Conservation (phyloP, 371 early-diverging fungal species). For the Basidiobolus meristosporus region DNA sequence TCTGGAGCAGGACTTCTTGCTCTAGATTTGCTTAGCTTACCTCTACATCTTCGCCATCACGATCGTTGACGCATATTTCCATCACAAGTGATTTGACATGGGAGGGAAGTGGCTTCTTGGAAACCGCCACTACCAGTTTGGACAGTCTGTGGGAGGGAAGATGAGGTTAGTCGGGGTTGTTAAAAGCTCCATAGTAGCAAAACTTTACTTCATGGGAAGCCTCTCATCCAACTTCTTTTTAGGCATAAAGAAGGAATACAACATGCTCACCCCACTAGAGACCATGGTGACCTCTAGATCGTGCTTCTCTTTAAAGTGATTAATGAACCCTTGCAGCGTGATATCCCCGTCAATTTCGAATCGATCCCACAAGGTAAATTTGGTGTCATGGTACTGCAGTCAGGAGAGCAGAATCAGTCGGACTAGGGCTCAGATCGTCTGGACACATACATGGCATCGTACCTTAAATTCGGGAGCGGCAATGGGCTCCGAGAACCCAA, state of each 20-base stretch:
- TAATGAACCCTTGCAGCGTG: slow-evolving; percentile 79
- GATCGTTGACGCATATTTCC: slow-evolving; percentile 76
- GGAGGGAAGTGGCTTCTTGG: slow-evolving; percentile 71
- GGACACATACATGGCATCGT: too few relatives aligned
- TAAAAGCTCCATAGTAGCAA: too few relatives aligned
- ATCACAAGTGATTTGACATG: slow-evolving; percentile 70
- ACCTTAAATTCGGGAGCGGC: slow-evolving; percentile 62
- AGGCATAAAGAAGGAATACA: slow-evolving; percentile 80
- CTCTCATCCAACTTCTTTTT: slow-evolving; percentile 77
- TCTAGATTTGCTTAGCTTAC: too few relatives aligned
- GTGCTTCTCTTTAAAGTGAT: slow-evolving; percentile 66
- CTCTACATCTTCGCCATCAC: slow-evolving; percentile 85
- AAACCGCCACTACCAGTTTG: slow-evolving; percentile 56
- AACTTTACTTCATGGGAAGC: too few relatives aligned
- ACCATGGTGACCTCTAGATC: slow-evolving; percentile 89
- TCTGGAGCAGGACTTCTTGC: too few relatives aligned
- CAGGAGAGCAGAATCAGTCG: too few relatives aligned
- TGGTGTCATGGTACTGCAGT: slow-evolving; percentile 69
- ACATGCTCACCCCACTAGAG: slow-evolving; percentile 81
- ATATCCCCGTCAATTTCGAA: slow-evolving; percentile 77
- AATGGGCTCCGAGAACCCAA: slow-evolving; percentile 97
- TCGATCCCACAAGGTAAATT: slow-evolving; percentile 94
- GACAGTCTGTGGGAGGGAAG: too few relatives aligned
- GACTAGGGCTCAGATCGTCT: too few relatives aligned
- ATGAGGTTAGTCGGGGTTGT: too few relatives aligned